These are phyloP conservation scores for Eucalyptus marginata DNA, from an alignment of 345 rosid genomes.

Conservation along the genomic window DNA sequence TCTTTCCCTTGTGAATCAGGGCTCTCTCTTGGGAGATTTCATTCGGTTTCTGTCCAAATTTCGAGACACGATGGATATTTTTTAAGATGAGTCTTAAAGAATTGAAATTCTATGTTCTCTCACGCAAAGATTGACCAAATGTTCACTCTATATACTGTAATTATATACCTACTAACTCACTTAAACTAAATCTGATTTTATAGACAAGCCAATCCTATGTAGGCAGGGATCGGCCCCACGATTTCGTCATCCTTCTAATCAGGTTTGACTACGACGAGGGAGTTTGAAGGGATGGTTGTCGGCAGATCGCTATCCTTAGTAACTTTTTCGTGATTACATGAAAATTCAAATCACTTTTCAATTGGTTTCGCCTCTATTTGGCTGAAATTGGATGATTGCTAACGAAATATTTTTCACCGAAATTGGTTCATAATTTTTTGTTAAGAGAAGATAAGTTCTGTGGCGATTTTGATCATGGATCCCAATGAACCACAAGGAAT, in stretches of 20 bases:
- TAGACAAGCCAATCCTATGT: background rate
- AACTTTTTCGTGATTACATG: background rate
- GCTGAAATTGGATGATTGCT: background rate
- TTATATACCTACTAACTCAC: background rate
- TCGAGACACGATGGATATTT: too few species aligned
- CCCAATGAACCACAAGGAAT: fast-evolving
- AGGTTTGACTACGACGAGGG: background rate
- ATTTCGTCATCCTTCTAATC: background rate
- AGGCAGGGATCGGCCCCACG: background rate
- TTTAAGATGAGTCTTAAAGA: too few species aligned
- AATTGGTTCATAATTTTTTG: too few species aligned
- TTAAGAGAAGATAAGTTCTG: fast-evolving
- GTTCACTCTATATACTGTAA: too few species aligned
- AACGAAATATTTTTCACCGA: fast-evolving
- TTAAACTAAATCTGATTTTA: background rate
- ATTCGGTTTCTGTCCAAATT: too few species aligned
- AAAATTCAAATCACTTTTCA: background rate
- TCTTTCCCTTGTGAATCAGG: too few species aligned
- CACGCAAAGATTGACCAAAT: too few species aligned
- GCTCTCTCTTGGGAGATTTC: too few species aligned
- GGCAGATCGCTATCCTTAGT: background rate
- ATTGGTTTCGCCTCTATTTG: background rate
- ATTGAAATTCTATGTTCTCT: too few species aligned
- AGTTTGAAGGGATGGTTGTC: fast-evolving
- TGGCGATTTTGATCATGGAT: fast-evolving